Conservation (phyloP, 805 yeast genomes). For the Candida hispaniensis region DNA sequence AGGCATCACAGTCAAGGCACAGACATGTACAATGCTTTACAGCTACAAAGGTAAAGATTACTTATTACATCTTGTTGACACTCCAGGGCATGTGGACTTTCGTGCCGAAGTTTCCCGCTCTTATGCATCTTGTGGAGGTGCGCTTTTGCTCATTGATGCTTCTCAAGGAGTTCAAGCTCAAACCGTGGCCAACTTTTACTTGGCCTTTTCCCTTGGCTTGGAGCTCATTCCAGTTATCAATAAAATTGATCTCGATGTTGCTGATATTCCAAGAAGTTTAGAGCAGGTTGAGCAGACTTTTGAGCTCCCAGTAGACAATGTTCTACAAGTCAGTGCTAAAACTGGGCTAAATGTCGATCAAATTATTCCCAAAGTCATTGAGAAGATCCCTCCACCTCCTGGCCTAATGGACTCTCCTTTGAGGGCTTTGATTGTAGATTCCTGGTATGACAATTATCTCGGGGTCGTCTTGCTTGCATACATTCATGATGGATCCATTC, state of each 20-base stretch:
- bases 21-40: conserved; percentile 90
- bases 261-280: conserved; percentile 68
- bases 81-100: conserved; percentile 97
- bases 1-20: conserved; percentile 95
- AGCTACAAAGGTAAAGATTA: conserved; percentile 59
- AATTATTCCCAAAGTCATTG: conserved; percentile 72
- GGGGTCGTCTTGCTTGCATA: conserved; percentile 84
- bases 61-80: conserved; percentile 81
- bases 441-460: conserved; percentile 90
- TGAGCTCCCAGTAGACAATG: conserved; percentile 63
- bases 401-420: conserved; percentile 47
- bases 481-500: conserved; percentile 71
- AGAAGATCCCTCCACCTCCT: conserved; percentile 67
- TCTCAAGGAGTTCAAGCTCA: conserved; percentile 96
- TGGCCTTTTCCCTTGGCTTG: conserved; percentile 78
- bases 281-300: conserved; percentile 80
- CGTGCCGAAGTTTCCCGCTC: conserved; percentile 88
- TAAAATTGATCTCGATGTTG: conserved; percentile 81
- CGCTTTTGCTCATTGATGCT: conserved; percentile 82
- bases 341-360: conserved; percentile 72
- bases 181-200: conserved; percentile 91
- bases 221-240: conserved; percentile 81
- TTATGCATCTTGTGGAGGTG: conserved; percentile 95
- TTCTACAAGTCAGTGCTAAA: conserved; percentile 83
- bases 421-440: conserved; percentile 79